Conservation (phyloP, 148 eudicot genomes). For the Tetragonia tetragonoides region DNA sequence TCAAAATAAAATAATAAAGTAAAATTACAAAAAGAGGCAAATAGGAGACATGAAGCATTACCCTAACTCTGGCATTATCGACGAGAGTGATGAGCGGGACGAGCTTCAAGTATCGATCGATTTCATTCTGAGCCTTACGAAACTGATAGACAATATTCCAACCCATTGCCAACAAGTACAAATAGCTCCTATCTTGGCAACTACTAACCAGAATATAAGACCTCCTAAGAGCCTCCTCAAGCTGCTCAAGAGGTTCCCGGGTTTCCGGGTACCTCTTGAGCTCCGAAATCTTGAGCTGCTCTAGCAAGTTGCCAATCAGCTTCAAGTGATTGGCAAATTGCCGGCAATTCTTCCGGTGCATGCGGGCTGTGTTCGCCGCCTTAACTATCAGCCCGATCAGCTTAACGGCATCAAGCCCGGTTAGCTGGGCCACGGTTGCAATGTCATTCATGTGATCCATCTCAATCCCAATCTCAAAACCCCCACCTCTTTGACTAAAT, state of each 20-base stretch:
- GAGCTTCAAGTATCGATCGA: constrained; percentile 93
- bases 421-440: constrained; percentile 74
- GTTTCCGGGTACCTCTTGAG: constrained; percentile 85
- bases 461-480: constrained; percentile 23
- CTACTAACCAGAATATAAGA: constrained; percentile 81
- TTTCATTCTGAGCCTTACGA: constrained; percentile 85
- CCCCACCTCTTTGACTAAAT: neutral
- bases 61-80: constrained; percentile 97
- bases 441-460: constrained; percentile 66
- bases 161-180: constrained; percentile 95
- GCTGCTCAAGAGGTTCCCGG: constrained; percentile 92
- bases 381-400: constrained; percentile 77
- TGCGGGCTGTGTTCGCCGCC: constrained; percentile 83
- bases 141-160: constrained; percentile 99
- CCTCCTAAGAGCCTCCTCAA: constrained; percentile 91
- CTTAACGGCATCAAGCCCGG: constrained; percentile 74
- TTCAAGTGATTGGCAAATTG: constrained; percentile 85
- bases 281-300: constrained; percentile 78
- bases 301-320: constrained; percentile 79
- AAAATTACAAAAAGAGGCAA: neutral
- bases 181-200: constrained; percentile 88
- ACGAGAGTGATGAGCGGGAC: constrained; percentile 90
- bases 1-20: neutral
- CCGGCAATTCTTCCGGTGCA: constrained; percentile 93
- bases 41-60: constrained; percentile 23